Conservation (phyloP, 768 basidiomycete genomes). For the Pleurotus djamor region DNA sequence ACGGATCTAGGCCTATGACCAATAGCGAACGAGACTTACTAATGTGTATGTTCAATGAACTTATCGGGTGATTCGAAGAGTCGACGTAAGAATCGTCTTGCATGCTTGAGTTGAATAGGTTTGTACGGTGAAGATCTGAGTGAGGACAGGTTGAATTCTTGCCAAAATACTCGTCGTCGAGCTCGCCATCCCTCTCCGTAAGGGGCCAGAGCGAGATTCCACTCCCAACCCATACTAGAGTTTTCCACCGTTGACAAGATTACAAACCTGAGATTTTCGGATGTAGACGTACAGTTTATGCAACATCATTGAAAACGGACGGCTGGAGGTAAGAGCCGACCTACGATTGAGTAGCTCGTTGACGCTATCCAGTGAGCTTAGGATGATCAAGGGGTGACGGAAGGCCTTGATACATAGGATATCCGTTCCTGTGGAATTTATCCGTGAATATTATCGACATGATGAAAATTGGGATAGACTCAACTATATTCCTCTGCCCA, state of each 20-base stretch:
- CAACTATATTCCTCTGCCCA: conserved; percentile 23
- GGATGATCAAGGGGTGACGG: conserved; percentile 28
- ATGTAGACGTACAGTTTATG: not conserved
- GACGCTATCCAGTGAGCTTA: conserved; percentile 31
- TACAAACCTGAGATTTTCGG: too few relatives aligned
- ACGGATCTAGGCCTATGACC: too few relatives aligned
- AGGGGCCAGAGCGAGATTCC: conserved; percentile 27
- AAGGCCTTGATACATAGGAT: conserved; percentile 25
- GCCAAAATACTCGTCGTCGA: conserved; percentile 31
- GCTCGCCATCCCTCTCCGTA: conserved; percentile 34
- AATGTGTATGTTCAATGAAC: conserved; percentile 16
- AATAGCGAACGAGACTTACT: not conserved
- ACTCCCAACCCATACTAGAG: not conserved
- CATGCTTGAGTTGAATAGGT: conserved; percentile 25
- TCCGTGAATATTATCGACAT: not conserved
- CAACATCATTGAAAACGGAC: not conserved
- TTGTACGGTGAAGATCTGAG: conserved; percentile 21
- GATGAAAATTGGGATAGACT: too few relatives aligned
- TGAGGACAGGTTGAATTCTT: conserved; percentile 22
- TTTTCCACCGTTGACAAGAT: too few relatives aligned
- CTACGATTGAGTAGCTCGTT: conserved; percentile 38
- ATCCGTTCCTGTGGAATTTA: conserved; percentile 20
- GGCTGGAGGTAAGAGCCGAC: conserved; percentile 33
- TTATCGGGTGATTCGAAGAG: conserved; percentile 22
- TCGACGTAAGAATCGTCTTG: conserved; percentile 24